phyloP scores from a whole-genome alignment of 148 eudicot species.

The Camellia japonica region DNA sequence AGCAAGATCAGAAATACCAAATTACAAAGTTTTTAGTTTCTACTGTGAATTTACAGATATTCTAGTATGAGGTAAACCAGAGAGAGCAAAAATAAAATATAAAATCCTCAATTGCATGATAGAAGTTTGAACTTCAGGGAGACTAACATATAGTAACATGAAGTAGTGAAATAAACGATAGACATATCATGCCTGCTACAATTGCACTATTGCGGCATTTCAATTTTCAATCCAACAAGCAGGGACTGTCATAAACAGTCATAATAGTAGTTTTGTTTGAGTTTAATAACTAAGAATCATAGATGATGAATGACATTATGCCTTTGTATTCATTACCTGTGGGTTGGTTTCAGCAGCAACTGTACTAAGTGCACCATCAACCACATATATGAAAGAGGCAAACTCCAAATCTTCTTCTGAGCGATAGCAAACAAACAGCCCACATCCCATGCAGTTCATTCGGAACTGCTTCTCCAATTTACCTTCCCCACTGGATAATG shows the following conservation, averaged over 20 bases:
- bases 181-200: neutral
- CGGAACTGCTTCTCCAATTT: conserved; percentile 89
- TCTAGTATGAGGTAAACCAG: neutral
- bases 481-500: conserved; percentile 79
- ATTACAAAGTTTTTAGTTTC: conserved; percentile 11
- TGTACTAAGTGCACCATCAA: conserved; percentile 92
- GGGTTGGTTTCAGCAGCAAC: conserved; percentile 98
- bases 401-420: conserved; percentile 84
- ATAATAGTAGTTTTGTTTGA: neutral
- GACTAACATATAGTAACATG: no score
- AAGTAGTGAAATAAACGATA: neutral
- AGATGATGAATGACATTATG: neutral
- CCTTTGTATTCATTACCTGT: conserved; percentile 46
- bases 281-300: neutral
- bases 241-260: neutral
- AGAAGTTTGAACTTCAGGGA: neutral
- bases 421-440: conserved; percentile 93
- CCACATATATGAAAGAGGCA: conserved; percentile 65
- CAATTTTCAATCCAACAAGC: neutral
- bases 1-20: conserved; percentile 17
- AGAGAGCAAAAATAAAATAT: neutral
- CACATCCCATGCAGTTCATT: conserved; percentile 91
- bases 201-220: neutral
- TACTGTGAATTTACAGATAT: neutral
- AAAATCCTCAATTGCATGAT: neutral